Evolutionary conservation across 805 yeast genomes (phyloP), one percentile per base, ranked within the genome.

Genomic region (Zygosaccharomyces rouxii): DNA sequence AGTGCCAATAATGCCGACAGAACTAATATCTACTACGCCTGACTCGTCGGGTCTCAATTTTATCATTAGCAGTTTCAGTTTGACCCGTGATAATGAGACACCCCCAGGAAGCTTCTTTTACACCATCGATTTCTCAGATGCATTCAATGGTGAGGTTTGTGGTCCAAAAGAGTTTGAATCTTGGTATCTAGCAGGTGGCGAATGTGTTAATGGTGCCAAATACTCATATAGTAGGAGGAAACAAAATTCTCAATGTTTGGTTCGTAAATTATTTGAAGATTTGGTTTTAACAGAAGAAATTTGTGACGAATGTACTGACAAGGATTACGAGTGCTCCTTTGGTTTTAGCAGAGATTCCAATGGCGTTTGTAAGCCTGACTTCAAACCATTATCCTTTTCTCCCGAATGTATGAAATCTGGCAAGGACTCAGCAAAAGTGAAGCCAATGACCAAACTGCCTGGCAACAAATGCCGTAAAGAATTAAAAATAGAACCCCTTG

Each of bases 41-140:
- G 95, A 87, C 66, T 87, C 92, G 1, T 77, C 89, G 0, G 80
- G 89, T 2, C 66, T 73, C 29, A 76, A 75, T 46, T 80, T 88
- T 54, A 52, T 84, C 13, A 45, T 84, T 2, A 57, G 71, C 14
- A 88, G 86, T 4, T 31, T 51, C 19, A 23, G 35, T 22, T 3
- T 47, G 4, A 44, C 37, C 6, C 11, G 3, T 13, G 19, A 14
- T 7, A 21, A 21, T n/a, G 11, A 55, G 53, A n/a, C 35, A n/a
- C 14, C 18, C n/a, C 7, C 16, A 16, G 49, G 47, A 2, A 48
- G 49, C 10, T 40, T 55, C 7, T 26, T 56, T 4, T 70, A 66
- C 48, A 50, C 68, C 0, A 56, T 85, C 42, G 85, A 85, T 57
- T 84, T 86, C 56, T 55, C 78, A 1, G 69, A 72, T 2, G 83